Percentiles rank a stretch among this genome's conserved stretches.
Conservation (phyloP, 371 early-diverging fungal species). For the Globomyces sp. region DNA sequence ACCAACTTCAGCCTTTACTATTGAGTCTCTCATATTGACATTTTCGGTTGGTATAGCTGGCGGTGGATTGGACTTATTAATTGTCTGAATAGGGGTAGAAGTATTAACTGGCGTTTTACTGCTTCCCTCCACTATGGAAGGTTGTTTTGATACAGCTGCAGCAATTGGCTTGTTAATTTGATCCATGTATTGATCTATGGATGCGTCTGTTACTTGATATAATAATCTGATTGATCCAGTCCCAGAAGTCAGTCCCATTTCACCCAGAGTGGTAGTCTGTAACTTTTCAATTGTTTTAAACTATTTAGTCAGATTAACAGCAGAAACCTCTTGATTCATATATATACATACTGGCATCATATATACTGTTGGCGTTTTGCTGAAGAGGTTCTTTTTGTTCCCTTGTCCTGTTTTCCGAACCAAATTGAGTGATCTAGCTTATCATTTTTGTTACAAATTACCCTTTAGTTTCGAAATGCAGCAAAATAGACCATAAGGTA, state of each 20-base stretch:
- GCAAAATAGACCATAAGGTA: constrained; percentile 55
- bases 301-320: constrained; percentile 18
- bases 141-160: background rate
- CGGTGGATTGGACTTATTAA: background rate
- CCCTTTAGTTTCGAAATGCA: constrained; percentile 34
- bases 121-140: background rate
- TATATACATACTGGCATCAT: constrained; percentile 48
- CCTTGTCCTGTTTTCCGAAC: constrained; percentile 18
- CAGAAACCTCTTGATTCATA: constrained; percentile 49
- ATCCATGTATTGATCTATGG: constrained; percentile 21
- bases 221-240: constrained; percentile 53
- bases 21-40: no score
- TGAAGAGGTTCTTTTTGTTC: background rate
- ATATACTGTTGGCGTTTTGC: constrained; percentile 22
- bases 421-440: constrained; percentile 20
- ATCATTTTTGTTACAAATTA: no score
- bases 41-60: background rate
- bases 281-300: constrained; percentile 36
- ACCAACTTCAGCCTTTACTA: no score
- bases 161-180: constrained; percentile 2
- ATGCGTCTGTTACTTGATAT: constrained; percentile 44
- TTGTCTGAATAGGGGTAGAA: background rate
- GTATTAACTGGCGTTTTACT: background rate
- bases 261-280: constrained; percentile 42
- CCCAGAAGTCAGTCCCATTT: constrained; percentile 46